Percentiles rank a stretch among this genome's conserved stretches.
Evolutionary conservation across 2,329 filamentous ascomycete species (phyloP).

Genomic region (Ascochyta clinopodiicola): DNA sequence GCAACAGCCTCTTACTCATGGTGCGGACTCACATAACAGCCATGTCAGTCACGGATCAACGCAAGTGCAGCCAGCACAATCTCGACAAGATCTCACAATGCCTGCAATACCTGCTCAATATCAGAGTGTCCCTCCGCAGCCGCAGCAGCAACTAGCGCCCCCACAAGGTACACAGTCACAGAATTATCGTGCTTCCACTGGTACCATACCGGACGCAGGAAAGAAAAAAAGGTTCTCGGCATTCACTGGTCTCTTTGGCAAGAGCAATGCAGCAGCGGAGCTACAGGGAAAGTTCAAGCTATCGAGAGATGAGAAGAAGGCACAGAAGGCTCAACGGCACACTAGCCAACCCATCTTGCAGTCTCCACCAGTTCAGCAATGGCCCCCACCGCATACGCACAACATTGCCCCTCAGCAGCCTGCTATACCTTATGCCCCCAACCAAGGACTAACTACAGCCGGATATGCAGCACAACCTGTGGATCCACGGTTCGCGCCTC

Average conservation of each 20-base stretch:
- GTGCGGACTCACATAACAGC: slow-evolving; percentile 39
- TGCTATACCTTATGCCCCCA: slow-evolving; percentile 22
- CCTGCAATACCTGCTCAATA: slow-evolving; percentile 28
- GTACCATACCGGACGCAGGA: slow-evolving; percentile 30
- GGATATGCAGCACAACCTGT: slow-evolving; percentile 27
- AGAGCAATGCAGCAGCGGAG: slow-evolving; percentile 44
- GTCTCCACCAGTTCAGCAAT: slow-evolving; percentile 19
- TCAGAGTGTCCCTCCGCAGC: slow-evolving; percentile 27
- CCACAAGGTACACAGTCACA: slow-evolving; percentile 19
- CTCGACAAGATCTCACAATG: slow-evolving; percentile 37
- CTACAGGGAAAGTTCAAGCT: slow-evolving; percentile 41
- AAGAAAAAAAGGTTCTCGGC: slow-evolving; percentile 56
- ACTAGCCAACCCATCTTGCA: slow-evolving; percentile 19
- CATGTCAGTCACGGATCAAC: slow-evolving; percentile 41
- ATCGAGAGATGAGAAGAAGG: slow-evolving; percentile 48
- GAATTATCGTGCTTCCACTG: slow-evolving; percentile 19
- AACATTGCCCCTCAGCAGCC: slow-evolving; percentile 24
- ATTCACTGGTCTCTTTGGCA: slow-evolving; percentile 53
- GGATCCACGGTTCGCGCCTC: slow-evolving; percentile 16
- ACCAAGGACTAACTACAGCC: slow-evolving; percentile 21
- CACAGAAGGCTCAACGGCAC: slow-evolving; percentile 40
- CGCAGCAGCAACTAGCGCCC: slow-evolving; percentile 10
- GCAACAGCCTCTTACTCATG: slow-evolving; percentile 34
- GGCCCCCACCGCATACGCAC: slow-evolving; percentile 28
- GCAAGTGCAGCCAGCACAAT: slow-evolving; percentile 36